These are phyloP conservation scores for Wallacemonas sp. DNA, from an alignment of 208 protist genomes.

Conservation along the genomic window DNA sequence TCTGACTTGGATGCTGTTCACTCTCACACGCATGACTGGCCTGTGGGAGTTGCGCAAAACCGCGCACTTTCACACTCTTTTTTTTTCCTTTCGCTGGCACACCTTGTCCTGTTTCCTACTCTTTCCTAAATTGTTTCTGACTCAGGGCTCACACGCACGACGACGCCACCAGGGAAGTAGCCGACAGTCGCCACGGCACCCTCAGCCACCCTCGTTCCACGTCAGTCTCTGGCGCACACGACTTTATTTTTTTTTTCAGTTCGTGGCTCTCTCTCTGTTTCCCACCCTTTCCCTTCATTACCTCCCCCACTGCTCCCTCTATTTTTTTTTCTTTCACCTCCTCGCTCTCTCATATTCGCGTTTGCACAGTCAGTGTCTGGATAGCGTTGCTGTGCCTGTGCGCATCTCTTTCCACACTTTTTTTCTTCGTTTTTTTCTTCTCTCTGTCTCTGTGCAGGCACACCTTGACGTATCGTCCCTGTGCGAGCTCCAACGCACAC, in stretches of 20 bases:
- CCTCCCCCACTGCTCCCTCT: too few relatives aligned
- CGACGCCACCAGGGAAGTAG: too few relatives aligned
- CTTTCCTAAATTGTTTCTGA: too few relatives aligned
- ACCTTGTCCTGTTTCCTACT: too few relatives aligned
- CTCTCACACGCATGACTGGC: too few relatives aligned
- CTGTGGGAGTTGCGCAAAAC: too few relatives aligned
- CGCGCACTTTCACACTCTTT: too few relatives aligned
- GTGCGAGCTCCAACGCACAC: too few relatives aligned
- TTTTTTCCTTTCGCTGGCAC: not conserved
- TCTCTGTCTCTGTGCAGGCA: not conserved
- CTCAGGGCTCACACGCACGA: too few relatives aligned
- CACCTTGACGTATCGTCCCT: too few relatives aligned
- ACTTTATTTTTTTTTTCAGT: not conserved
- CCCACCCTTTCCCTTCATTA: not conserved
- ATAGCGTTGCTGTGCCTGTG: not conserved
- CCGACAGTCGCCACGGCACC: too few relatives aligned
- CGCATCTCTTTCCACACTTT: not conserved
- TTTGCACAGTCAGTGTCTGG: not conserved
- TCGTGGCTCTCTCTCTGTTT: not conserved
- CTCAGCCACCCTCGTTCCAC: not conserved
- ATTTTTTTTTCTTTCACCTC: conserved; percentile 12
- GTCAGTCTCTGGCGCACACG: not conserved
- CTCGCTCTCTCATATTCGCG: conserved; percentile 12
- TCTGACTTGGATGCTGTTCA: too few relatives aligned
- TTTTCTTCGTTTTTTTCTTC: not conserved